These are phyloP conservation scores for Brassica hybrid DNA, from an alignment of 441 rosid genomes.

Conservation along the genomic window DNA sequence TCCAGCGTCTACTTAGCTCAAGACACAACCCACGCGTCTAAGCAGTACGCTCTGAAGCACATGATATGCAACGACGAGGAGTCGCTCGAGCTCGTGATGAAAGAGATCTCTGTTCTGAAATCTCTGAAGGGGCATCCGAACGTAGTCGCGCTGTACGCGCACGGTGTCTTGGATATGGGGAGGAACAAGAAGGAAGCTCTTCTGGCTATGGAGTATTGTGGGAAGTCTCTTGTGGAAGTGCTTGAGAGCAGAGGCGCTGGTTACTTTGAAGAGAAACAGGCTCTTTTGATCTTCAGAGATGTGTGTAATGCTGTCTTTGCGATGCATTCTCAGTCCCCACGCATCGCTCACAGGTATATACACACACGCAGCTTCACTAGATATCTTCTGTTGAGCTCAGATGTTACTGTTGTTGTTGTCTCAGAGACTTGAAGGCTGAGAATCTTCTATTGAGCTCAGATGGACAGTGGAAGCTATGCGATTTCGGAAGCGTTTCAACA, in stretches of 20 bases:
- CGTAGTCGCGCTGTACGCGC: slow-evolving; percentile 68
- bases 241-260: slow-evolving; percentile 84
- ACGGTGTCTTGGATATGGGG: slow-evolving; percentile 81
- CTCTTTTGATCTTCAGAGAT: slow-evolving; percentile 74
- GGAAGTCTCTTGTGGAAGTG: slow-evolving; percentile 79
- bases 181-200: slow-evolving; percentile 92
- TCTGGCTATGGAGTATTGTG: slow-evolving; percentile 90
- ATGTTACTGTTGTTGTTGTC: slow-evolving; percentile 30
- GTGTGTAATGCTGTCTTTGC: slow-evolving; percentile 96
- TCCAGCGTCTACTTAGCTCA: slow-evolving; percentile 89
- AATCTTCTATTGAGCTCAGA: slow-evolving; percentile 82
- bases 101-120: slow-evolving; percentile 85
- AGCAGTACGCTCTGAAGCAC: slow-evolving; percentile 93
- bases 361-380: not conserved
- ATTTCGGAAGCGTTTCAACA: slow-evolving; percentile 90
- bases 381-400: too few relatives aligned
- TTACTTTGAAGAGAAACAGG: slow-evolving; percentile 86
- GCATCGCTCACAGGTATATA: slow-evolving; percentile 85
- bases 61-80: slow-evolving; percentile 89
- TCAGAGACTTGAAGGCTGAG: slow-evolving; percentile 45
- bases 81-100: slow-evolving; percentile 68
- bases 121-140: slow-evolving; percentile 90
- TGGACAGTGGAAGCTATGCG: slow-evolving; percentile 90
- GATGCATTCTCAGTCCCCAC: slow-evolving; percentile 90
- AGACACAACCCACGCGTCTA: slow-evolving; percentile 66